Base-by-base conservation (phyloP, 2,329 filamentous ascomycete species). In the Pseudogymnoascus sp. region DNA sequence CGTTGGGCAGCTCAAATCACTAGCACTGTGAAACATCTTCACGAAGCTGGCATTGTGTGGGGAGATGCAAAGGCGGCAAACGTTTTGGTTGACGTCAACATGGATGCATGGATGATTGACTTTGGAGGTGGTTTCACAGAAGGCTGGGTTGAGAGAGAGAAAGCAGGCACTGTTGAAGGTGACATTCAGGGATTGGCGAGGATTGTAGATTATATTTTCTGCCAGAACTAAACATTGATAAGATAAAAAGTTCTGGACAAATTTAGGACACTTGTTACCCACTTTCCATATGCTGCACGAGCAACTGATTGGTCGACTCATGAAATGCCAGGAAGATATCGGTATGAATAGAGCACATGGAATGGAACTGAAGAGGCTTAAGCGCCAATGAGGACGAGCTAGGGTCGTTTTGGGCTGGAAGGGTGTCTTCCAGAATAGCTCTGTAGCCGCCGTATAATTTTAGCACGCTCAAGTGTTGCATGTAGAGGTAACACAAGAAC, bases 61-160 rank as follows among this genome's bases (percentile, higher is more conserved):
- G 64, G 67, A 8, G 66, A 69, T 65, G 66, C 59, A 9, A 67
- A 68, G 41, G 38, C 66, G 30, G 66, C 60, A 6, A 68, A 68
- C 60, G 39, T 68, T n/a, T 30, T 69, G 20, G 64, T 69, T 43
- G 62, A 67, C 36, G 30, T 58, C 28, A 59, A 59, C 25, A 62
- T 60, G 30, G 61, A 66, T 38, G 66, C 64, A 36, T 66, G 62
- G 62, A 37, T 70, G 15, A 64, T 69, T 57, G 64, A 70, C 62
- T 68, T 71, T 61, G 66, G 65, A 18, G 66, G 66, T 20, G 62
- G 65, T 1, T 68, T 63, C 59, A 67, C 65, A 12, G 14, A 38
- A 6, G 65, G 60, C 3, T 69, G 22, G 22, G 66, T 66, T n/a
- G 62, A 65, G 14, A 59, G 30, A 41, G 65, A 68, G 7, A 57